Evolutionary conservation across 495 filamentous ascomycete genomes (phyloP).

Genomic region (Hypoxylon rickii): DNA sequence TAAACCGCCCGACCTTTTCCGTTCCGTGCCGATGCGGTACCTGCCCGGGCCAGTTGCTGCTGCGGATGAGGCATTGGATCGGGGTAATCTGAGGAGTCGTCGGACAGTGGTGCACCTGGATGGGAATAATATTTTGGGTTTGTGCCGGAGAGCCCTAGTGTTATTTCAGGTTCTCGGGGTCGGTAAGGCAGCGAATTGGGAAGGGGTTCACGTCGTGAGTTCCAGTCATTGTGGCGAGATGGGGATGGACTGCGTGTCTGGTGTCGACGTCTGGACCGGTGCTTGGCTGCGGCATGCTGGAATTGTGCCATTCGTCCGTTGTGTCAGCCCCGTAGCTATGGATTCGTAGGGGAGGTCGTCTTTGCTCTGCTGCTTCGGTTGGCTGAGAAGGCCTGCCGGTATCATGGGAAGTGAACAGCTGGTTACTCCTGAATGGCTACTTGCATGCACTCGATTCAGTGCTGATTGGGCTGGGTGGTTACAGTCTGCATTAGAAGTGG

Average conservation of each 20-base stretch:
- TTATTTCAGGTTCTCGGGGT: conserved; percentile 38
- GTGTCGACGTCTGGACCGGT: conserved; percentile 41
- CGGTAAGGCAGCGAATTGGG: conserved; percentile 50
- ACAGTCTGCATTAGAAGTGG: conserved; percentile 42
- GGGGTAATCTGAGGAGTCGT: conserved; percentile 22
- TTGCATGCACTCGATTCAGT: conserved; percentile 33
- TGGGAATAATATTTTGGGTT: conserved; percentile 33
- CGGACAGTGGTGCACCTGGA: conserved; percentile 26
- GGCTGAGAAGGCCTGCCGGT: conserved; percentile 36
- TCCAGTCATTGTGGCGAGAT: conserved; percentile 48
- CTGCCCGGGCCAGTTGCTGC: conserved; percentile 30
- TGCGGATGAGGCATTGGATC: conserved; percentile 38
- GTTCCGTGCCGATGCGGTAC: conserved; percentile 25
- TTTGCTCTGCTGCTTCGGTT: conserved; percentile 36
- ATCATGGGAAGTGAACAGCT: conserved; percentile 40
- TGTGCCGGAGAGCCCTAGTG: conserved; percentile 36
- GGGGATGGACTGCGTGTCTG: conserved; percentile 40
- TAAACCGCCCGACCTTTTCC: conserved; percentile 31
- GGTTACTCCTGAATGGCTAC: conserved; percentile 44
- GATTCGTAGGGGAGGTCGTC: conserved; percentile 35
- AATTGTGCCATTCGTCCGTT: conserved; percentile 50
- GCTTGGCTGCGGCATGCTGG: conserved; percentile 39
- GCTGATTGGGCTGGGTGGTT: conserved; percentile 39
- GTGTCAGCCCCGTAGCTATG: conserved; percentile 43
- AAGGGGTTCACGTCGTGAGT: conserved; percentile 37